Percentiles rank a stretch among this genome's conserved stretches.
Evolutionary conservation across 2,329 filamentous ascomycete species (phyloP).

Genomic region (Claviceps purpurea): DNA sequence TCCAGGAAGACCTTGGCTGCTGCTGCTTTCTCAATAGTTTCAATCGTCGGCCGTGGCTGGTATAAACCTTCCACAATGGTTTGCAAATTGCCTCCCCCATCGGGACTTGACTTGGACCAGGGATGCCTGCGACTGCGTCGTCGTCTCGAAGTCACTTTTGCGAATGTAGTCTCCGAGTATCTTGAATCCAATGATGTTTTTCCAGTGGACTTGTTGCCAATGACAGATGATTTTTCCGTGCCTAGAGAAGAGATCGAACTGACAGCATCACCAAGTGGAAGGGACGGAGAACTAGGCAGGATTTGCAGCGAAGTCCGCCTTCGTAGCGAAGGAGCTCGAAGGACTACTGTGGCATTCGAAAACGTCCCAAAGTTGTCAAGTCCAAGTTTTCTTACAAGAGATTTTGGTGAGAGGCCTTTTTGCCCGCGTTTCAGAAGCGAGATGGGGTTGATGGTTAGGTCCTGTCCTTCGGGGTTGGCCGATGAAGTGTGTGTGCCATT

Average conservation of each 20-base stretch:
- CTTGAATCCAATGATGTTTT: constrained; percentile 23
- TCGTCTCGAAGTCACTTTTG: constrained; percentile 12
- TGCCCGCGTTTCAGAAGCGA: constrained; percentile 4
- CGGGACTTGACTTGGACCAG: constrained; percentile 24
- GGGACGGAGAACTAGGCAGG: constrained; percentile 8
- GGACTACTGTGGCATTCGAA: constrained; percentile 17
- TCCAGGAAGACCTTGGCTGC: constrained; percentile 81
- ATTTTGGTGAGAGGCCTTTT: constrained; percentile 12
- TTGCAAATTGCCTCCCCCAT: constrained; percentile 18
- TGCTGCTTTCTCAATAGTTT: constrained; percentile 64
- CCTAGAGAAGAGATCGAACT: constrained; percentile 15
- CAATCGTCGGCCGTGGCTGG: constrained; percentile 19
- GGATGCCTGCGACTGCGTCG: constrained; percentile 18
- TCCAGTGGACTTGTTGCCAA: constrained; percentile 15
- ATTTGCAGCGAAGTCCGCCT: constrained; percentile 15
- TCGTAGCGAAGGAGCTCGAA: constrained; percentile 11
- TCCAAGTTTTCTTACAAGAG: constrained; percentile 15
- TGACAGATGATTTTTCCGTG: constrained; percentile 13
- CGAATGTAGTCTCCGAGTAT: constrained; percentile 10
- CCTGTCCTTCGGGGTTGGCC: background rate
- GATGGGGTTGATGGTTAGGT: background rate
- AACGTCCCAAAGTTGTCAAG: constrained; percentile 12
- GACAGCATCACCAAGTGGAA: constrained; percentile 10
- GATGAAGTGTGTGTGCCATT: constrained; percentile 1
- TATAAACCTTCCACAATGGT: constrained; percentile 21